Conservation (phyloP, 371 early-diverging fungal genomes). For the Phascolomyces articulosus region DNA sequence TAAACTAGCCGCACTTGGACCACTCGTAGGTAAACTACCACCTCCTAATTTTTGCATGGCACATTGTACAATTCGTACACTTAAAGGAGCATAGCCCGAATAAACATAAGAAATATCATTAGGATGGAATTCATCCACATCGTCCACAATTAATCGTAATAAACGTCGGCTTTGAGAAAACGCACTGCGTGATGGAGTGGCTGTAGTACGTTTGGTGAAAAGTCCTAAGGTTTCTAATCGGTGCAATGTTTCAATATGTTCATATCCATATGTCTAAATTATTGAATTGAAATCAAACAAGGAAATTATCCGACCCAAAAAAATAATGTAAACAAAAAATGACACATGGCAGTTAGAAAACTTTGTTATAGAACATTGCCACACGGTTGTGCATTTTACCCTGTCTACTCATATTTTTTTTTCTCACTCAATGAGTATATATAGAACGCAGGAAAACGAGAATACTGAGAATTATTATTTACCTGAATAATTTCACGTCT, state of each 20-base stretch:
- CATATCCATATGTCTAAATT: slow-evolving; percentile 87
- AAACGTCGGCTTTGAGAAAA: slow-evolving; percentile 66
- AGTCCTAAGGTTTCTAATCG: slow-evolving; percentile 73
- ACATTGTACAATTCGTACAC: slow-evolving; percentile 87
- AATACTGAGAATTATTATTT: background rate
- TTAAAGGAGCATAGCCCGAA: slow-evolving; percentile 93
- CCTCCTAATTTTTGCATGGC: slow-evolving; percentile 56
- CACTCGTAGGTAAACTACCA: slow-evolving; percentile 18
- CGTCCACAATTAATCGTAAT: slow-evolving; percentile 84
- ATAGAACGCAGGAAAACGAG: no score
- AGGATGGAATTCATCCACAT: slow-evolving; percentile 85
- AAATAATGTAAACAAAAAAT: background rate
- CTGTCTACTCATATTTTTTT: no score
- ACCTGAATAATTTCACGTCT: slow-evolving; percentile 84
- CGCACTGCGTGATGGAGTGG: slow-evolving; percentile 46
- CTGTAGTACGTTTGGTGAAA: slow-evolving; percentile 53
- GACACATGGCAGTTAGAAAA: no score
- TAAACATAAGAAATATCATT: slow-evolving; percentile 92
- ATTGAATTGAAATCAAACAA: background rate
- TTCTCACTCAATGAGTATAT: no score
- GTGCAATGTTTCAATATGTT: slow-evolving; percentile 84
- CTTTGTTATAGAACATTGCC: no score
- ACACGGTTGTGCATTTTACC: no score
- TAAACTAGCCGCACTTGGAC: slow-evolving; percentile 37
- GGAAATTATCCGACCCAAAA: no score